phyloP scores from a whole-genome alignment of 345 rosid species.

The Gossypium anomalum region DNA sequence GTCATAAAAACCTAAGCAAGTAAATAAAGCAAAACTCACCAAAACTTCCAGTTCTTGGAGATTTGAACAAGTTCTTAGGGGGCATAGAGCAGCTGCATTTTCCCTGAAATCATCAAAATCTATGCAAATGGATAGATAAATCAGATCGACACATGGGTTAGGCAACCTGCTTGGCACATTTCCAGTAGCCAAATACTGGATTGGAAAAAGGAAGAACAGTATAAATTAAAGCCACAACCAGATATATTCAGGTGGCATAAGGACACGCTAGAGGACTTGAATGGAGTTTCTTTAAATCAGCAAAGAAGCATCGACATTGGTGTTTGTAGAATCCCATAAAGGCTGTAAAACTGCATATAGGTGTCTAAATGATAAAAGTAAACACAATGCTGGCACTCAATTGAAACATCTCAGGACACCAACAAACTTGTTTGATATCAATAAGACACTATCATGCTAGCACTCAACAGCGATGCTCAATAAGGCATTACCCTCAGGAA shows the following conservation, averaged over 20 bases:
- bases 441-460: not conserved
- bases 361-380: not conserved
- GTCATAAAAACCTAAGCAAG: not conserved
- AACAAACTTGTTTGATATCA: not conserved
- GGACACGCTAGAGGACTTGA: not conserved
- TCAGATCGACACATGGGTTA: constrained; percentile 48
- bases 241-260: not conserved
- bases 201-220: constrained; percentile 16
- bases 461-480: not conserved
- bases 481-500: constrained; percentile 46
- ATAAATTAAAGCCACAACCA: constrained; percentile 11
- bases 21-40: constrained; percentile 28
- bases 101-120: constrained; percentile 57
- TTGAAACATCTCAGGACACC: not conserved
- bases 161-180: constrained; percentile 47
- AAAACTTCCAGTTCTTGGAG: constrained; percentile 61
- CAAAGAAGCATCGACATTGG: not conserved
- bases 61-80: constrained; percentile 54
- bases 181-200: constrained; percentile 55
- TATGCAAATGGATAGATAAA: constrained; percentile 53
- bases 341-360: not conserved
- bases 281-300: not conserved
- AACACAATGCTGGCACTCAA: not conserved
- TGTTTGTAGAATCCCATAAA: not conserved
- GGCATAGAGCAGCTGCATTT: constrained; percentile 51